Evolutionary conservation across 257 asterid species (phyloP), one percentile per base, ranked within the genome.

Genomic region (Salvia miltiorrhiza): DNA sequence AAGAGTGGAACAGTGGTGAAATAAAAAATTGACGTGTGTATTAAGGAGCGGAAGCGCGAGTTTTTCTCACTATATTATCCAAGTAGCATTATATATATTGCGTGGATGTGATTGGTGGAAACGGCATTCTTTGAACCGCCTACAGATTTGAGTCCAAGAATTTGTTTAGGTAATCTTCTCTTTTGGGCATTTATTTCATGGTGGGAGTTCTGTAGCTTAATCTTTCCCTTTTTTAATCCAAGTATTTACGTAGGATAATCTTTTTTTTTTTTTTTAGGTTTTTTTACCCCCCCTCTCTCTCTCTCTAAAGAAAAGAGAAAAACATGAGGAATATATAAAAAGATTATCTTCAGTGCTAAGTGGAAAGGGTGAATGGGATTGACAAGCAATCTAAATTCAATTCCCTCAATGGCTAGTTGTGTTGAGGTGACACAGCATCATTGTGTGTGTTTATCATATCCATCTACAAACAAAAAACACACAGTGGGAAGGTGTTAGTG

Each of bases 291-390:
- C 55, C 16, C 40, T n/a, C n/a, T 19, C 70, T 26, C 19, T 62
- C 49, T 63, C 41, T 3, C 67, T 16, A 6, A 12, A 19, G 5
- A 54, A 2, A 10, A 19, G 20, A 63, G 39, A 41, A n/a, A 65
- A 73, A 74, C 75, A 74, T n/a, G 56, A 37, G 77, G 85, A 78
- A 78, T 78, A 37, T 3, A 37, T 1, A 83, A 78, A 70, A 72
- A 56, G 61, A 73, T 85, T 79, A 85, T 84, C 86, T 79, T 60
- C 71, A 76, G 77, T 63, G 77, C 28, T 70, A 79, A 81, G 88
- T 85, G 90, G 87, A 69, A 74, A 69, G 65, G 45, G 45, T 79
- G 78, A 82, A 72, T 72, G 81, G 81, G 81, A 79, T 72, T 78
- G 90, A 84, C 82, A 80, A 62, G 77, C 50, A 82, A 79, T 37